phyloP scores from a whole-genome alignment of 176 grass and related monocot species.

The maize (Zea mays) region DNA sequence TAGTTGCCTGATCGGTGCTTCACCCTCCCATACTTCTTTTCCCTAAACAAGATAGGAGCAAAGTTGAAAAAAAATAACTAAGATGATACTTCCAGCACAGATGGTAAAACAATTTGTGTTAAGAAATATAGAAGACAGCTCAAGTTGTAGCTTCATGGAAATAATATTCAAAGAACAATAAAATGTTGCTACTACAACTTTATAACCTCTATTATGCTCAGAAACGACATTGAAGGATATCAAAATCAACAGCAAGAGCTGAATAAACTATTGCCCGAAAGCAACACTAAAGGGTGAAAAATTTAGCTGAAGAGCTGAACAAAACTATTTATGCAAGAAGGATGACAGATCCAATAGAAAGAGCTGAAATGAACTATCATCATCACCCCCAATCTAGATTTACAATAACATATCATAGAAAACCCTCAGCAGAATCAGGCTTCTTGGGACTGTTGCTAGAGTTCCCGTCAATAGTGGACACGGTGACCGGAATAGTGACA shows the following conservation, averaged over 20 bases:
- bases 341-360: not conserved
- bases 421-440: constrained; percentile 51
- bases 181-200: not conserved
- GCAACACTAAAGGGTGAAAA: not conserved
- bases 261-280: constrained; percentile 15
- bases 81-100: not conserved
- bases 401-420: constrained; percentile 32
- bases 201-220: not conserved
- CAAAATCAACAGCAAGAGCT: not conserved
- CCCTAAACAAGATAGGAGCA: too few relatives aligned
- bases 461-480: constrained; percentile 28
- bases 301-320: constrained; percentile 4
- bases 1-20: too few relatives aligned
- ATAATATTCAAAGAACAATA: not conserved
- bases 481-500: constrained; percentile 40
- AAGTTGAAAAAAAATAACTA: too few relatives aligned
- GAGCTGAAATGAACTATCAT: constrained; percentile 15
- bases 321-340: constrained; percentile 24
- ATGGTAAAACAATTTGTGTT: constrained; percentile 15
- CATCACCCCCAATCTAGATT: constrained; percentile 16
- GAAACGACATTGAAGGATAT: not conserved
- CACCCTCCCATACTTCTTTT: too few relatives aligned
- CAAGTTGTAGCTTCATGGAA: constrained; percentile 9
- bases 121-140: not conserved
- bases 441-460: constrained; percentile 39